A percentile compares a stretch with the other conserved stretches of the same genome.
Conservation (phyloP, 176 grass and related monocot genomes). For the Oropetium thomaeum region DNA sequence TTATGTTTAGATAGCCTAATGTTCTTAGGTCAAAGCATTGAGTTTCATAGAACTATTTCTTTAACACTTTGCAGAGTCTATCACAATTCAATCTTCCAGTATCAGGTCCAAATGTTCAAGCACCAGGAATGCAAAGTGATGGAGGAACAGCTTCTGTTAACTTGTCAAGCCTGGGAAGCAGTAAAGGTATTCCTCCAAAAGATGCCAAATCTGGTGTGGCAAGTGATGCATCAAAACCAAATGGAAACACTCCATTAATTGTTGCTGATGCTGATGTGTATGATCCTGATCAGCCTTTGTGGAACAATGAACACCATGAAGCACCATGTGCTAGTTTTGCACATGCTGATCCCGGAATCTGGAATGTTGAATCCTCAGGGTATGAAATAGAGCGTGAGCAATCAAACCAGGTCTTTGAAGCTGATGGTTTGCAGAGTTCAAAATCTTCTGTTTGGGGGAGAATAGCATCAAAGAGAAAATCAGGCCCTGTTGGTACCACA, state of each 20-base stretch:
- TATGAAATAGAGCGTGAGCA: constrained; percentile 42
- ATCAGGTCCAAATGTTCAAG: constrained; percentile 54
- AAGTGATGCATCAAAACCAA: constrained; percentile 62
- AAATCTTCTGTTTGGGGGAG: constrained; percentile 84
- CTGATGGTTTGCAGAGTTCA: constrained; percentile 40
- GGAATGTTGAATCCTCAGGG: constrained; percentile 51
- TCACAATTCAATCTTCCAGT: constrained; percentile 92
- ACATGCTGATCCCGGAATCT: constrained; percentile 44
- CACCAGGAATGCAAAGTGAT: constrained; percentile 58
- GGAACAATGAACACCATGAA: constrained; percentile 68
- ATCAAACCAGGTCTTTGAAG: constrained; percentile 26
- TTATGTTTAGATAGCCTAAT: constrained; percentile 28
- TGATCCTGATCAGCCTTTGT: constrained; percentile 98
- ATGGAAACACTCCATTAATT: constrained; percentile 48
- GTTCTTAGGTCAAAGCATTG: constrained; percentile 18
- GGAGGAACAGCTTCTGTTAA: constrained; percentile 43
- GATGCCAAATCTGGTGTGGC: constrained; percentile 51
- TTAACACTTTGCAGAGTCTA: constrained; percentile 69
- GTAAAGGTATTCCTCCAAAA: constrained; percentile 52
- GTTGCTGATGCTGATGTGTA: constrained; percentile 85
- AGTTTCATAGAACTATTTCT: constrained; percentile 21
- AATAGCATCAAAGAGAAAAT: constrained; percentile 54
- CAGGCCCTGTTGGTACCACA: constrained; percentile 31
- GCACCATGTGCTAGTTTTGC: constrained; percentile 51
- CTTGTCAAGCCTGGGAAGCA: constrained; percentile 34